Conservation (phyloP, 2,329 filamentous ascomycete genomes). For the Fusarium mangiferae region DNA sequence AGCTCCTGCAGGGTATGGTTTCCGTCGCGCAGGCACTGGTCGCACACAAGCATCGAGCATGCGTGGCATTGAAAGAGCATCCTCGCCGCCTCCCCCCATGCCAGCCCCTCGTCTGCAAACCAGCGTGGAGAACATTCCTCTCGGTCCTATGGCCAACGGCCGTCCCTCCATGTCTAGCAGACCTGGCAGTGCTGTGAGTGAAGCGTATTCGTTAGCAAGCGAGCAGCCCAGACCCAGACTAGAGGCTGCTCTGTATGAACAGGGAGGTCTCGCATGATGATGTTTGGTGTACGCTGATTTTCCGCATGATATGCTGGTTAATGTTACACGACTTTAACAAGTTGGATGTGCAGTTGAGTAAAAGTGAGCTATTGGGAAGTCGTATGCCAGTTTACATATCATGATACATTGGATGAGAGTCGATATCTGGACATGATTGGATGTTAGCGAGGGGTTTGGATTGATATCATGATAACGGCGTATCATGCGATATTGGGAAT, state of each 20-base stretch:
- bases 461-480: constrained; percentile 20
- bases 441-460: not conserved
- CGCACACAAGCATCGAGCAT: constrained; percentile 41
- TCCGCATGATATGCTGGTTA: constrained; percentile 69
- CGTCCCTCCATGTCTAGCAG: constrained; percentile 11
- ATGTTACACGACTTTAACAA: constrained; percentile 67
- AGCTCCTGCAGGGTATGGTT: constrained; percentile 34
- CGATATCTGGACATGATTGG: not conserved
- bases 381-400: constrained; percentile 67
- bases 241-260: constrained; percentile 32
- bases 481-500: constrained; percentile 2
- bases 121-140: constrained; percentile 14
- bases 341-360: constrained; percentile 62
- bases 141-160: constrained; percentile 13
- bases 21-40: constrained; percentile 36
- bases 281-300: constrained; percentile 66
- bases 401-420: constrained; percentile 6
- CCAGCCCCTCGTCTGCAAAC: constrained; percentile 22
- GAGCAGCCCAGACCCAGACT: constrained; percentile 7
- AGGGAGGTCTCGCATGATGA: constrained; percentile 49
- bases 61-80: constrained; percentile 15
- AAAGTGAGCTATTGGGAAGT: constrained; percentile 64
- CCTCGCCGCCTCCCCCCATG: constrained; percentile 13
- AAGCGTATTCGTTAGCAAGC: constrained; percentile 16
- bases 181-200: constrained; percentile 27